phyloP scores from a whole-genome alignment of 2,329 filamentous ascomycete species.

The Diaporthe sp. region DNA sequence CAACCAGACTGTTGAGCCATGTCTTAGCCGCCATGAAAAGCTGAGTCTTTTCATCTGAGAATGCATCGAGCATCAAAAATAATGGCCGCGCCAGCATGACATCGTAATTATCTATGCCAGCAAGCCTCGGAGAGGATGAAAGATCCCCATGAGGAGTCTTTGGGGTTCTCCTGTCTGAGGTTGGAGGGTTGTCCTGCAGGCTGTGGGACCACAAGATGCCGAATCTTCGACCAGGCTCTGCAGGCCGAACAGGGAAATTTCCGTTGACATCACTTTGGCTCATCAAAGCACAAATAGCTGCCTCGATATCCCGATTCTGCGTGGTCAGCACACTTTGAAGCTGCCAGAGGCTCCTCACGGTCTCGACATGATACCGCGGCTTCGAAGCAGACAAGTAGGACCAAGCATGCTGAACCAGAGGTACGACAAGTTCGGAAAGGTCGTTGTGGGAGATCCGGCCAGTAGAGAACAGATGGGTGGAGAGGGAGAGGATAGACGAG shows the following conservation, averaged over 20 bases:
- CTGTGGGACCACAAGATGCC: slow-evolving; percentile 87
- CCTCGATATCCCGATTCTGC: slow-evolving; percentile 82
- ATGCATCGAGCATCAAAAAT: slow-evolving; percentile 83
- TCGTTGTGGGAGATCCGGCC: slow-evolving; percentile 66
- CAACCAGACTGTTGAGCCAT: slow-evolving; percentile 80
- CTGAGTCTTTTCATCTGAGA: slow-evolving; percentile 80
- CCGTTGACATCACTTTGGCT: slow-evolving; percentile 65
- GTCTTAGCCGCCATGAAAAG: slow-evolving; percentile 81
- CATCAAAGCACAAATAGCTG: slow-evolving; percentile 79
- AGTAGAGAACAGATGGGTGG: slow-evolving; percentile 68
- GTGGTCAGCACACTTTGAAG: slow-evolving; percentile 80
- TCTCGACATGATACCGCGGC: slow-evolving; percentile 95
- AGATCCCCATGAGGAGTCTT: slow-evolving; percentile 57
- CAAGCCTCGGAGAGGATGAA: slow-evolving; percentile 58
- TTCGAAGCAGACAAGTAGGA: slow-evolving; percentile 82
- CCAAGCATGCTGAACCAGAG: slow-evolving; percentile 83
- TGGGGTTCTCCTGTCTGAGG: slow-evolving; percentile 62
- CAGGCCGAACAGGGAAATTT: slow-evolving; percentile 61
- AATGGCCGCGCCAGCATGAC: slow-evolving; percentile 84
- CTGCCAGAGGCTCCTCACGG: slow-evolving; percentile 87
- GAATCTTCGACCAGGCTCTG: slow-evolving; percentile 78
- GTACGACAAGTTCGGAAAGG: slow-evolving; percentile 73
- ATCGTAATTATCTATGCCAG: slow-evolving; percentile 74
- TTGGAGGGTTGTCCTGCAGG: slow-evolving; percentile 68
- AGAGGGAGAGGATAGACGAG: slow-evolving; percentile 70